Evolutionary conservation across 1,284 basidiomycete genomes (phyloP), one percentile per base, ranked within the genome.

Genomic region (Sanghuangporus baumii): DNA sequence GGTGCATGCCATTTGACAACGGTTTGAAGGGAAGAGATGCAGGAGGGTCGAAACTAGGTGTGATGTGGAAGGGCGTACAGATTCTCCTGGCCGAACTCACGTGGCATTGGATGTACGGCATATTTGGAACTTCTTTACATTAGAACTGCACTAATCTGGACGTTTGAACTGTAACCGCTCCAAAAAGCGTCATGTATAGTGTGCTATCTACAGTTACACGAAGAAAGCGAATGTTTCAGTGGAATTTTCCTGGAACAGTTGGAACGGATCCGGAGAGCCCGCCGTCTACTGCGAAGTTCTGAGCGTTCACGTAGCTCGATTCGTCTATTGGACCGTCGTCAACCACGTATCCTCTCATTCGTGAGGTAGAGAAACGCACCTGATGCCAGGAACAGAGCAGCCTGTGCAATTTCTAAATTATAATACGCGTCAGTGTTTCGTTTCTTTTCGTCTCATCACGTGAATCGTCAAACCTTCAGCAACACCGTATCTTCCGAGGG

Each of bases 301-400:
- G 91, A 11, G 93, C 96, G 71, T 96, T 98, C 62, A 98, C 86
- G 73, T 96, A 96, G 70, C 92, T 94, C 1, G 93, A 87, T 65
- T 94, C 93, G 69, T 95, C 94, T 91, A 66, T 55, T 56, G 65
- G 41, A 59, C 55, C 18, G 48, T 26, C 46, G 48, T 26, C 46
- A 48, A 3, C 14, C 47, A 57, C 61, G 43, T n/a, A 57, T 43
- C 34, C 7, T n/a, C 20, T 7, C 66, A 57, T 59, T 31, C 26
- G 2, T n/a, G 61, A 23, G 46, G 38, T 31, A 26, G 26, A 55
- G 20, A 23, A 48, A 68, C 81, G 73, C 71, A 91, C 93, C 93
- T 51, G 91, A 93, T 12, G 93, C 94, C 52, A 98, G 79, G 78
- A 95, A 97, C 18, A 94, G 76, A 0, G 89, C 91, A 38, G 85